Percentiles rank a stretch among this genome's conserved stretches.
Evolutionary conservation across 2,329 filamentous ascomycete species (phyloP).

Genomic region (Penicillium sp.): DNA sequence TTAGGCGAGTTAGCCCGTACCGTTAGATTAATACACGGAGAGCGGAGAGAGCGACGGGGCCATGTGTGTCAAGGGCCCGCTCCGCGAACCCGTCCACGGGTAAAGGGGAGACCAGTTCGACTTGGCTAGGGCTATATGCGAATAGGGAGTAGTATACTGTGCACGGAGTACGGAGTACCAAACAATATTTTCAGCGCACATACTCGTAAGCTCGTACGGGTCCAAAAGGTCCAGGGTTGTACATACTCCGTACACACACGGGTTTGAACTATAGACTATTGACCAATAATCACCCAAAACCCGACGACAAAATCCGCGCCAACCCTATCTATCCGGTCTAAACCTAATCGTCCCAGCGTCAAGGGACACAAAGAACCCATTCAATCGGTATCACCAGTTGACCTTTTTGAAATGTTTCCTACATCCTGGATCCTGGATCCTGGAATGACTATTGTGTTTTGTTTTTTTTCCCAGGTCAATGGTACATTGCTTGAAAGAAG

Average conservation of each 20-base stretch:
- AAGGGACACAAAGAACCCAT: constrained; percentile 4
- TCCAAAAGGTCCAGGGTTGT: not conserved
- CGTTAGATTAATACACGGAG: not conserved
- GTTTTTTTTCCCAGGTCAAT: not conserved
- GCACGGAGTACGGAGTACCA: not conserved
- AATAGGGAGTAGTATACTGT: no score
- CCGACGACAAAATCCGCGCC: not conserved
- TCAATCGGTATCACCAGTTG: not conserved
- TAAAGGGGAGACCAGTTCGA: not conserved
- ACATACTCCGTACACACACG: not conserved
- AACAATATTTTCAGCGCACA: not conserved
- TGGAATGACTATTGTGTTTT: not conserved
- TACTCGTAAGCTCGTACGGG: not conserved
- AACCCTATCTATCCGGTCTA: constrained; percentile 8
- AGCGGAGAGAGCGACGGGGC: not conserved
- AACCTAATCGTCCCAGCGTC: constrained; percentile 5
- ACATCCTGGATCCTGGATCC: not conserved
- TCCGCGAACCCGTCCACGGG: not conserved
- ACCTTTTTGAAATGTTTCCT: not conserved
- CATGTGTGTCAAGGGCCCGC: not conserved
- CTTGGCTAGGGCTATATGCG: not conserved
- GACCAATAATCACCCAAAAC: not conserved
- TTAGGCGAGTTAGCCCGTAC: not conserved
- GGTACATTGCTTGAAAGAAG: not conserved
- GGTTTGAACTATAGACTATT: not conserved